Percentiles rank a stretch among this genome's conserved stretches.
Conservation (phyloP, 208 protist genomes). For the Naegleria lovaniensis region DNA sequence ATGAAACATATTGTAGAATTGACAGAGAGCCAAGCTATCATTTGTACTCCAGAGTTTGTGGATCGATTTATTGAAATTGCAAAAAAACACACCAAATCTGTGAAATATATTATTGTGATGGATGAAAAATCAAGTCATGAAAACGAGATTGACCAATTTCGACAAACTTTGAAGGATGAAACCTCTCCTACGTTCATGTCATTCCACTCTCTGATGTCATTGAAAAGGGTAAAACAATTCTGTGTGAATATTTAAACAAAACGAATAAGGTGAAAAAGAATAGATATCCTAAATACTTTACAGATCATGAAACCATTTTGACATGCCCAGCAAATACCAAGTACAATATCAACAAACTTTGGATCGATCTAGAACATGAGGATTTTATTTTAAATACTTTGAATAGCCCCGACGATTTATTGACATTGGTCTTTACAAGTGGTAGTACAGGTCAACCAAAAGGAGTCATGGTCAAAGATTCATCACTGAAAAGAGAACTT, state of each 20-base stretch:
- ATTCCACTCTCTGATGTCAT: not conserved
- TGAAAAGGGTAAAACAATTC: not conserved
- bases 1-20: not conserved
- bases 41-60: not conserved
- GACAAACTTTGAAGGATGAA: no score
- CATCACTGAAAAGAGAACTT: not conserved
- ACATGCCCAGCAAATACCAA: not conserved
- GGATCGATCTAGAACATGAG: not conserved
- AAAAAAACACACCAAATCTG: not conserved
- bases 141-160: not conserved
- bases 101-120: conserved; percentile 15
- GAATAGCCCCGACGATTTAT: not conserved
- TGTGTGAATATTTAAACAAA: not conserved
- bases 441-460: conserved; percentile 1
- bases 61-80: not conserved
- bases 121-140: not conserved
- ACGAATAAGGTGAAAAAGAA: not conserved
- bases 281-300: not conserved
- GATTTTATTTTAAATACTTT: not conserved
- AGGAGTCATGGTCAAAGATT: not conserved
- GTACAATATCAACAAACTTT: not conserved
- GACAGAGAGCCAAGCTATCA: not conserved
- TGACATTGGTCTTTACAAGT: not conserved
- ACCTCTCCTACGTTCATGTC: not conserved
- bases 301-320: not conserved